phyloP scores from a whole-genome alignment of 2,329 filamentous ascomycete genomes.

The Hypoxylon sp. region DNA sequence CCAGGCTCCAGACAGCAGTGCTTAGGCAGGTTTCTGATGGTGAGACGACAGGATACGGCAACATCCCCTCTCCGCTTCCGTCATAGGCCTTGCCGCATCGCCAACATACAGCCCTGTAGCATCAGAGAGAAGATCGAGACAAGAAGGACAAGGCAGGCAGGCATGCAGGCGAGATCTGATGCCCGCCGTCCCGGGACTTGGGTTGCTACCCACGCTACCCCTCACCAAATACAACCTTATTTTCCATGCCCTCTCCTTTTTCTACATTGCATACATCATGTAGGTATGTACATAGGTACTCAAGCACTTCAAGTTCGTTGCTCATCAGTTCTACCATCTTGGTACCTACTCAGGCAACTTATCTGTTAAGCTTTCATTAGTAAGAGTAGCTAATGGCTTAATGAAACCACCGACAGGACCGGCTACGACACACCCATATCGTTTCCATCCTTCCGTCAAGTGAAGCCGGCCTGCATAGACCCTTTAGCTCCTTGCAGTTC shows the following conservation, averaged over 20 bases:
- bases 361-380: too few species aligned
- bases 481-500: background rate
- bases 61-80: constrained; percentile 25
- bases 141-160: background rate
- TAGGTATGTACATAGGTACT: too few species aligned
- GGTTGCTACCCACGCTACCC: constrained; percentile 20
- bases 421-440: background rate
- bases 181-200: constrained; percentile 31
- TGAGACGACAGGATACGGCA: too few species aligned
- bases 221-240: constrained; percentile 22
- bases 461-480: background rate
- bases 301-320: too few species aligned
- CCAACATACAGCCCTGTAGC: constrained; percentile 11
- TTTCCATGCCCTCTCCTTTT: background rate
- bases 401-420: background rate
- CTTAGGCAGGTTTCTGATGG: too few species aligned
- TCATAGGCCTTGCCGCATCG: constrained; percentile 30
- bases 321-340: too few species aligned
- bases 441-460: background rate
- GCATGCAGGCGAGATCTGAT: constrained; percentile 31
- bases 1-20: too few species aligned
- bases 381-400: too few species aligned
- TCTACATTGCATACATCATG: too few species aligned
- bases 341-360: too few species aligned
- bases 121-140: background rate